Base-by-base conservation (phyloP, 2,329 filamentous ascomycete genomes). In the Teratosphaeria pseudoeucalypti region DNA sequence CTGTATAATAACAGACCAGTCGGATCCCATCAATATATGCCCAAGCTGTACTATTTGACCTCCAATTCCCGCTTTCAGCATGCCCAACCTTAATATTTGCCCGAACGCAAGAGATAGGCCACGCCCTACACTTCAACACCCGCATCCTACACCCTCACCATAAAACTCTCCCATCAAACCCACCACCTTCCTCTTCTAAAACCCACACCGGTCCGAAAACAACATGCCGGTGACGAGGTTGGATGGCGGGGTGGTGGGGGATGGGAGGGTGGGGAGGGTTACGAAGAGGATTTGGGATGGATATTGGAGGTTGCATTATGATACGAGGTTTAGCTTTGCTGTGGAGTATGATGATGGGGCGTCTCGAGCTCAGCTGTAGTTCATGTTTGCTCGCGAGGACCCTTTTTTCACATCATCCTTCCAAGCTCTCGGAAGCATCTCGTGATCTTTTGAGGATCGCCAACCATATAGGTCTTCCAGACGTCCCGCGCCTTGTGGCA, bases 201-300 rank as follows among this genome's bases (percentile, higher is more conserved):
- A n/a, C n/a, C n/a, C n/a, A n/a, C n/a, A n/a, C n/a, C n/a, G n/a
- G n/a, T n/a, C n/a, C n/a, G n/a, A n/a, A n/a, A n/a, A n/a, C n/a
- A n/a, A n/a, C n/a, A 81, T 81, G 79, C 79, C 79, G 0, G 79
- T 82, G 29, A 79, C 77, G 0, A 61, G 57, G 0, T 67, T 81
- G 2, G 79, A 82, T 64, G 78, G 74, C 0, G 63, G 72, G 57
- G 70, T 72, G 0, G 68, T 81, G 0, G 72, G 71, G 2, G 70
- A 70, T 58, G 79, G 78, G 0, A 72, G 75, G 63, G 58, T 80
- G 29, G 79, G 79, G 0, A 71, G 75, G 1, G 66, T 81, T 12
- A 81, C 79, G 0, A 74, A 70, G 67, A 71, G 66, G 56, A 80
- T 81, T 26, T 81, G 79, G 78, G 78, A 81, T 68, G 67, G 63